These are phyloP conservation scores for Chalaropsis thielavioides DNA, from an alignment of 2,329 filamentous ascomycete genomes.

Conservation along the genomic window DNA sequence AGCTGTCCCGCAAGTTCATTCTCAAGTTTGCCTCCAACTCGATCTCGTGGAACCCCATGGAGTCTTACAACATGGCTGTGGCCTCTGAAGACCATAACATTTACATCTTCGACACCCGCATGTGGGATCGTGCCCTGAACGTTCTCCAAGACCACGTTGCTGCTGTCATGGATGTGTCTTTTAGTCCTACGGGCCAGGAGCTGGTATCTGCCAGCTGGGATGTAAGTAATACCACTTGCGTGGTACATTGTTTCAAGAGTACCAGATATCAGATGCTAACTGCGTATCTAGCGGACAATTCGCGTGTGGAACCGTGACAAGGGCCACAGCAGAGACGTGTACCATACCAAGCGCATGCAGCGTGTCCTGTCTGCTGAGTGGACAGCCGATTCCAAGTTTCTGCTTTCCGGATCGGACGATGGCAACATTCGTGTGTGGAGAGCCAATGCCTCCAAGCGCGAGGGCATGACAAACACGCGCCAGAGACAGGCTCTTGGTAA, in stretches of 20 bases:
- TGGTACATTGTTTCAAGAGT: conserved; percentile 36
- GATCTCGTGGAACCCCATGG: conserved; percentile 90
- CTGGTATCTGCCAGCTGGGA: conserved; percentile 77
- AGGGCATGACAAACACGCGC: conserved; percentile 70
- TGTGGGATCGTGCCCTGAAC: conserved; percentile 74
- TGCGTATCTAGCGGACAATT: conserved; percentile 47
- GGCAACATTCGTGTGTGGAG: conserved; percentile 81
- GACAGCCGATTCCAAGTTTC: conserved; percentile 78
- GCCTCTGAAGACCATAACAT: conserved; percentile 91
- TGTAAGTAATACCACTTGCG: conserved; percentile 22
- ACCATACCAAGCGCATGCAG: conserved; percentile 97
- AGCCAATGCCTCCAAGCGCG: conserved; percentile 66
- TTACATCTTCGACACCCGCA: conserved; percentile 81
- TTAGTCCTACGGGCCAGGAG: conserved; percentile 85
- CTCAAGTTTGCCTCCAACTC: conserved; percentile 73
- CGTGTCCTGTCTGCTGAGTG: conserved; percentile 74
- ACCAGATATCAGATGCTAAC: conserved; percentile 34
- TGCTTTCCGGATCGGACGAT: conserved; percentile 84
- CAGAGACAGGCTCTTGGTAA: conserved; percentile 60
- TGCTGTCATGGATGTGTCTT: conserved; percentile 94
- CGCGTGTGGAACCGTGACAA: conserved; percentile 68
- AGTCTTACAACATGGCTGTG: conserved; percentile 86
- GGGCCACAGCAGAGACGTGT: conserved; percentile 81
- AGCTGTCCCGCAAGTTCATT: conserved; percentile 65
- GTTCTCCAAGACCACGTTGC: conserved; percentile 77